These are phyloP conservation scores for Beauveria brongniartii DNA, from an alignment of 2,329 filamentous ascomycete species.

Conservation along the genomic window DNA sequence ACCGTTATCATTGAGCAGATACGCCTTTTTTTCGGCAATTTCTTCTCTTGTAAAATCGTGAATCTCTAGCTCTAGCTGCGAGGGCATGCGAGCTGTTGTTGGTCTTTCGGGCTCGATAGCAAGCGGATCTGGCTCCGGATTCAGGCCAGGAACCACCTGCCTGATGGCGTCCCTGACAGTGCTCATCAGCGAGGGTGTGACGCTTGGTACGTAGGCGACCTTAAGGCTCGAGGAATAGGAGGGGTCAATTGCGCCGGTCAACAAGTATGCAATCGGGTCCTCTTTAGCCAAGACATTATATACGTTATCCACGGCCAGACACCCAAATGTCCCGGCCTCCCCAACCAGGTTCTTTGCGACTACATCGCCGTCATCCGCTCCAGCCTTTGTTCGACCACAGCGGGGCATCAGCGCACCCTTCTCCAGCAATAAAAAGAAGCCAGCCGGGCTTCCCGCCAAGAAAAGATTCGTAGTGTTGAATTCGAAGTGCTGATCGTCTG, in stretches of 20 bases:
- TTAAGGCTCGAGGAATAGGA: slow-evolving; percentile 70
- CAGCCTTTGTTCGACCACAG: slow-evolving; percentile 66
- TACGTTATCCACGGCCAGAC: slow-evolving; percentile 87
- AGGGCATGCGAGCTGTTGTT: slow-evolving; percentile 42
- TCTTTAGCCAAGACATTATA: slow-evolving; percentile 78
- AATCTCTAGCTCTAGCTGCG: slow-evolving; percentile 81
- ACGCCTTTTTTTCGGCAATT: slow-evolving; percentile 80
- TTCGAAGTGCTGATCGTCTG: slow-evolving; percentile 60
- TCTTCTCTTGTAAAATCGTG: slow-evolving; percentile 93
- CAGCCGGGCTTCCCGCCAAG: slow-evolving; percentile 80
- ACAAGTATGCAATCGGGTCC: slow-evolving; percentile 77
- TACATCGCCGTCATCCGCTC: slow-evolving; percentile 56
- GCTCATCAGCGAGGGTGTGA: slow-evolving; percentile 56
- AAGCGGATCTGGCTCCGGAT: slow-evolving; percentile 23
- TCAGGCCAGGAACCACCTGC: slow-evolving; percentile 49
- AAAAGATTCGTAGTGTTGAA: slow-evolving; percentile 90
- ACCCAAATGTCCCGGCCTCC: slow-evolving; percentile 75
- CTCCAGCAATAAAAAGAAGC: slow-evolving; percentile 87
- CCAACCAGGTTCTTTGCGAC: slow-evolving; percentile 57
- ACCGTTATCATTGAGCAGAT: slow-evolving; percentile 87
- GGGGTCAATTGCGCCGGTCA: slow-evolving; percentile 84
- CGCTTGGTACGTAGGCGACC: slow-evolving; percentile 69
- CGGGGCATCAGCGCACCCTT: slow-evolving; percentile 65
- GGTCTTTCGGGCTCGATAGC: slow-evolving; percentile 28
- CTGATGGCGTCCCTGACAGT: slow-evolving; percentile 56